Conservation (phyloP, 371 early-diverging fungal species). For the Mortierella sp. region DNA sequence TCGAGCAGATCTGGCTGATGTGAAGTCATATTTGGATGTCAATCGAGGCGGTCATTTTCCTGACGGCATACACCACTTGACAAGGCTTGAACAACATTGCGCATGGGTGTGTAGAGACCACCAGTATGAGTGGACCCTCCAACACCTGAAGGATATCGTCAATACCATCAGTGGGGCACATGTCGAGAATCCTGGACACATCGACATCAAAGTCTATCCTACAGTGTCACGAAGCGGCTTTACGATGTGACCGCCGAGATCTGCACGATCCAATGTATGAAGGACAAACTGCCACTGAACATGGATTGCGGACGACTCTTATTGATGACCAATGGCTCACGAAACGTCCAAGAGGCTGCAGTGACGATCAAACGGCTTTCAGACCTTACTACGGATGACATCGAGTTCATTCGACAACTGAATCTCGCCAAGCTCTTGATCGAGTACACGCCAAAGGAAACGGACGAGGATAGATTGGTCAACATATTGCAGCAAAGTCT, state of each 20-base stretch:
- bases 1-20: conserved; percentile 6
- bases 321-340: too few species aligned
- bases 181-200: background rate
- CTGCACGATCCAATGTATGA: background rate
- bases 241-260: conserved; percentile 1
- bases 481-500: background rate
- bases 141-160: background rate
- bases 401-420: background rate
- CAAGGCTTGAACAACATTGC: background rate
- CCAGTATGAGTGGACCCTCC: background rate
- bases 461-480: background rate
- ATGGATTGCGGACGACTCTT: too few species aligned
- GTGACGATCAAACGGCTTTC: background rate
- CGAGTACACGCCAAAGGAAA: background rate
- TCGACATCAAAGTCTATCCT: background rate
- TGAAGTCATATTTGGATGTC: conserved; percentile 5
- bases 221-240: background rate
- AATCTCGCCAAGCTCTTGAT: background rate
- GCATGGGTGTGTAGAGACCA: background rate
- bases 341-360: too few species aligned
- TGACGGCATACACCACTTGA: conserved; percentile 1
- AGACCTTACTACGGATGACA: background rate
- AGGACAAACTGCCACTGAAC: too few species aligned
- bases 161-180: background rate
- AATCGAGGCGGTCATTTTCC: conserved; percentile 1